Base-by-base conservation (phyloP, 2,329 filamentous ascomycete species). In the Ascocoryne sarcoides region DNA sequence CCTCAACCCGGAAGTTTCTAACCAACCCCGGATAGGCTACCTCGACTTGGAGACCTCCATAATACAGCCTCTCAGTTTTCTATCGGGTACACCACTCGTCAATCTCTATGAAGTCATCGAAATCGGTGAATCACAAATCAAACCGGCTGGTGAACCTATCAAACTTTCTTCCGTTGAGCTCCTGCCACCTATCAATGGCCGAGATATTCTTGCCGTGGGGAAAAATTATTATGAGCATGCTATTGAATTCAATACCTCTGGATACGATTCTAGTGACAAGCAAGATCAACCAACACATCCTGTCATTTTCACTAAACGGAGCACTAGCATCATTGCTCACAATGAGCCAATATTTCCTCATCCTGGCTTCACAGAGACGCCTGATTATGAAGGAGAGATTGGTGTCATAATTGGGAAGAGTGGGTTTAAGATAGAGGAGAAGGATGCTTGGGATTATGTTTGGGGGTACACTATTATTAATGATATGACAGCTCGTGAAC, bases 181-280 rank as follows among this genome's bases (percentile, higher is more conserved):
- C 1, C 60, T 73, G 0, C 60, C 71, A 2, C 67, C 69, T 0
- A 62, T 75, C 31, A 59, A 56, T 15, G 65, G 63, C 5, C 62
- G 71, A 18, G 71, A 76, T 52, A 58, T 76, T n/a, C 62, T 76
- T 2, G 65, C 69, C 34, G 69, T 76, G 2, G 70, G 72, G 19
- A 75, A 76, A 52, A 76, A 76, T 48, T 77, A 76, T 48, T 59
- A 61, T 21, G 71, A 73, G 30, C 73, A 77, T 50, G 73, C 73
- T 1, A 69, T 66, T 39, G 72, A 76, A 44, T 76, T 77, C 58
- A 73, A 76, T 49, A 62, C 57, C 9, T 71, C 67, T 1, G 72
- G 73, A 0, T 76, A 67, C 48, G 73, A 76, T 52, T 65, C 64
- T 40, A 71, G 65, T 4, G 73, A 77, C 48, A 76, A 75, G 47